Evolutionary conservation across 305 asterid species (phyloP).

Genomic region (Rubia tinctorum): DNA sequence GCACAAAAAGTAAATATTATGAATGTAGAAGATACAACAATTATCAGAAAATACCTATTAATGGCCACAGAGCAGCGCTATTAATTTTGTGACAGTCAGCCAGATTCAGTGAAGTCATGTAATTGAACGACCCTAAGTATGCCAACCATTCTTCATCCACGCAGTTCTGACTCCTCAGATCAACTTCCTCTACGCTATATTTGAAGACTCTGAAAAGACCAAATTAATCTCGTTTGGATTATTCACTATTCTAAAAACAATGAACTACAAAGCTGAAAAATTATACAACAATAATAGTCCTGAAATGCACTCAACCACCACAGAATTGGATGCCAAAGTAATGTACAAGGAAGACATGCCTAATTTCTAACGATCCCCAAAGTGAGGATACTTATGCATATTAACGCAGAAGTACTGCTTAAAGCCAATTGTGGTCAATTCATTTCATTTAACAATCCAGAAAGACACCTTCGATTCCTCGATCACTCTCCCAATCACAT

Average conservation of each 20-base stretch:
- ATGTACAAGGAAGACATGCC: not conserved
- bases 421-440: not conserved
- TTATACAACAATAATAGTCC: not conserved
- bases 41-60: constrained; percentile 50
- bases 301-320: not conserved
- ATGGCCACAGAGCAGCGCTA: constrained; percentile 77
- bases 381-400: not conserved
- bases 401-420: not conserved
- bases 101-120: constrained; percentile 57
- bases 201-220: constrained; percentile 72
- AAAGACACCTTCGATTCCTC: not conserved
- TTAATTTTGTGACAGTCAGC: constrained; percentile 75
- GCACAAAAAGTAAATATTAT: not conserved
- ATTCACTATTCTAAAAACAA: constrained; percentile 4
- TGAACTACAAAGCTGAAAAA: no score
- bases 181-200: constrained; percentile 59
- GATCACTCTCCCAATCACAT: not conserved
- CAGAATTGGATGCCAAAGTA: not conserved
- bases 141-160: constrained; percentile 99
- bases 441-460: not conserved
- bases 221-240: constrained; percentile 11
- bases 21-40: not conserved
- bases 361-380: not conserved
- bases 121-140: constrained; percentile 77
- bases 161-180: constrained; percentile 58